Evolutionary conservation across 2,329 filamentous ascomycete species (phyloP), one percentile per base, ranked within the genome.

Genomic region (Phialocephala sp.): DNA sequence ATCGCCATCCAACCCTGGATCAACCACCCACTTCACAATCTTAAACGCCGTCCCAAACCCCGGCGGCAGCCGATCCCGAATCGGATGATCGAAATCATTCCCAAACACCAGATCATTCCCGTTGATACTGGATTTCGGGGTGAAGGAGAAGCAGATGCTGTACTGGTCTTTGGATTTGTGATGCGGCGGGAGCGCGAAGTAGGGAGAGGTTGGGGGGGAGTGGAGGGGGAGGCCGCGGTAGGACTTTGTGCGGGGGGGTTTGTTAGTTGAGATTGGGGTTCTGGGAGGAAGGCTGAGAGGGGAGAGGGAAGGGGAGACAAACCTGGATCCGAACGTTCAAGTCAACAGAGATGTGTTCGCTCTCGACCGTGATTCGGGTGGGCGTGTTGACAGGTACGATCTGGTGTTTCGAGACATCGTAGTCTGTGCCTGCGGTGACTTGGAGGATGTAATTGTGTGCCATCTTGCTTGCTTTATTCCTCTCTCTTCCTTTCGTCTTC

Each of bases 61-160:
- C 0, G 92, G 92, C 0, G 95, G 94, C 1, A 99, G 82, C 18
- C 89, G 87, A 76, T 97, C 91, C 36, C 93, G 87, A 72, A 99
- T 95, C 0, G 95, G 92, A 59, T 91, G 87, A 75, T 97, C 94
- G 76, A 98, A 97, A 81, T 97, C 93, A 77, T 98, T 98, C 50
- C 94, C 95, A 73, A 97, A 97, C 62, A 97, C 88, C 2, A 99
- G 83, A 68, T 96, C 89, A 41, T 77, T 68, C 15, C 68, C 72
- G 62, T 56, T 68, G 62, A 70, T 70, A 69, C 65, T 56, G 9
- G 39, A 57, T 72, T 91, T 92, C n/a, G 91, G 92, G 0, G 85
- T 88, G 77, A 97, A 92, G 55, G 87, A 85, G 75, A 97, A 90
- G 37, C 87, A 84, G 73, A 98, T 93, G 72, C 89, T 92, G 82